A percentile compares a stretch with the other conserved stretches of the same genome.
These are phyloP conservation scores for Syncephalastrum monosporum DNA, from an alignment of 371 early-diverging fungal species.

Conservation along the genomic window DNA sequence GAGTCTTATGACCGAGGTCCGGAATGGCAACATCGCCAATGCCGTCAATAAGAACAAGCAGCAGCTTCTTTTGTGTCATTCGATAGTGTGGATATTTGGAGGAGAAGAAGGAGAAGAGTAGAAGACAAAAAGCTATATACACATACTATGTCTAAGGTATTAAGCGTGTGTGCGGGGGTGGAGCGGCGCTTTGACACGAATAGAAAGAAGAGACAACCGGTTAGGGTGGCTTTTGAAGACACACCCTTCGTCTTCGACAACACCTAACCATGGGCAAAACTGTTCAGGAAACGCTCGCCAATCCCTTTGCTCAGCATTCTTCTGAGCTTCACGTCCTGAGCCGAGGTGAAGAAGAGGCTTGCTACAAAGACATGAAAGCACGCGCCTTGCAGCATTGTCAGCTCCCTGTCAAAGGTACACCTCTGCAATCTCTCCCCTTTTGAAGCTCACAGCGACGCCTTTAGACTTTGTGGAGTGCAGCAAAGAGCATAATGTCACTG, in stretches of 20 bases:
- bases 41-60: constrained; percentile 52
- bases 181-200: no score
- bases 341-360: constrained; percentile 60
- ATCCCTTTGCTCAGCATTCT: constrained; percentile 34
- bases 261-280: constrained; percentile 40
- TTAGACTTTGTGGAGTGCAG: constrained; percentile 77
- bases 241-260: neutral
- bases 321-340: constrained; percentile 54
- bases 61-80: constrained; percentile 20
- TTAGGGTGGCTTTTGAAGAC: no score
- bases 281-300: constrained; percentile 31
- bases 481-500: constrained; percentile 60
- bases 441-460: constrained; percentile 1
- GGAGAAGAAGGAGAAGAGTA: no score
- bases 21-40: constrained; percentile 46
- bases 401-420: constrained; percentile 57
- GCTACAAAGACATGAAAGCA: constrained; percentile 62
- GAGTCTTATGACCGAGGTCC: constrained; percentile 30
- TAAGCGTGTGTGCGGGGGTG: no score
- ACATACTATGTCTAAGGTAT: no score
- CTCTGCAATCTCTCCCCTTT: neutral
- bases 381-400: constrained; percentile 63
- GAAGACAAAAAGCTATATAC: no score
- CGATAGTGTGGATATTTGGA: no score
- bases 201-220: no score